Evolutionary conservation across 2,329 filamentous ascomycete species (phyloP).

Genomic region (Cladosporium austrohemisphaericum): DNA sequence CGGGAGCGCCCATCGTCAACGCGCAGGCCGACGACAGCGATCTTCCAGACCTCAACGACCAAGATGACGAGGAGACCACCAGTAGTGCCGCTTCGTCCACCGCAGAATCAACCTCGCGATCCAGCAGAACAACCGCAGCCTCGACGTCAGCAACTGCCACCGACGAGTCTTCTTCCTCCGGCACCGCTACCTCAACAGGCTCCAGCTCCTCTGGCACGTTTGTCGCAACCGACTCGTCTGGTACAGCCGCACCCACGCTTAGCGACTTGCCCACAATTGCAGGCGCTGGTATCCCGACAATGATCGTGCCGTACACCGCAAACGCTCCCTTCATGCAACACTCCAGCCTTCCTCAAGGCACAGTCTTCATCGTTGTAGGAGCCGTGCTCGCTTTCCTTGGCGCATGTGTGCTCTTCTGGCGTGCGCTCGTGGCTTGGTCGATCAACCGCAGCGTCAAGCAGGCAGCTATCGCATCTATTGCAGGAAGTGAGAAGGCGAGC

Average conservation of each 20-base stretch:
- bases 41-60: slow-evolving; percentile 26
- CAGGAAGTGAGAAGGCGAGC: slow-evolving; percentile 31
- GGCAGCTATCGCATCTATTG: slow-evolving; percentile 71
- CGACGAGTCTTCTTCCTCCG: slow-evolving; percentile 20
- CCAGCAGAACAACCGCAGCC: slow-evolving; percentile 26
- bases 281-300: slow-evolving; percentile 60
- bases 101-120: slow-evolving; percentile 21
- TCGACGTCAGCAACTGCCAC: slow-evolving; percentile 24
- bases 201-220: slow-evolving; percentile 21
- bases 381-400: slow-evolving; percentile 81
- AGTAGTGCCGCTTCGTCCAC: slow-evolving; percentile 19
- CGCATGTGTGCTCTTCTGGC: slow-evolving; percentile 80
- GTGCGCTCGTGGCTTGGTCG: slow-evolving; percentile 80
- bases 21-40: slow-evolving; percentile 23
- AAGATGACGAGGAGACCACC: slow-evolving; percentile 24
- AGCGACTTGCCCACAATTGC: slow-evolving; percentile 52
- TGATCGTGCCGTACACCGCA: slow-evolving; percentile 75
- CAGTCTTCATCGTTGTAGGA: slow-evolving; percentile 92
- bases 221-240: slow-evolving; percentile 17
- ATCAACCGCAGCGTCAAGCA: slow-evolving; percentile 87
- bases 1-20: slow-evolving; percentile 21
- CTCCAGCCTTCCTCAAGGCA: slow-evolving; percentile 81
- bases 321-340: slow-evolving; percentile 90
- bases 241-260: slow-evolving; percentile 28
- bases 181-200: slow-evolving; percentile 22